Evolutionary conservation across 176 grass and related monocot species (phyloP).

Genomic region (Cocos nucifera): DNA sequence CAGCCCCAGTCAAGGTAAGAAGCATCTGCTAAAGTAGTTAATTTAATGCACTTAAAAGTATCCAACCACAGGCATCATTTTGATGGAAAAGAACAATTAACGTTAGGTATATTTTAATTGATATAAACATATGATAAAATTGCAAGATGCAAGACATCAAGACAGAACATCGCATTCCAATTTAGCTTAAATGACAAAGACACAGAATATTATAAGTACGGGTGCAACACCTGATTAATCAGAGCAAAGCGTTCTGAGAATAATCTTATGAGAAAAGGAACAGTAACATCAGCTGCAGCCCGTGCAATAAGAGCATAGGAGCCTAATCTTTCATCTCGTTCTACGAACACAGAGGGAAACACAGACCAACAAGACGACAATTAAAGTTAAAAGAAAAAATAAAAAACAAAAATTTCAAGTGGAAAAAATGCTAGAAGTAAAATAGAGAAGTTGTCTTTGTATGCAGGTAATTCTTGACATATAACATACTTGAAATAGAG

Average conservation of each 20-base stretch:
- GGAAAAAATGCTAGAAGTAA: too few relatives aligned
- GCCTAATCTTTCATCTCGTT: conserved; percentile 83
- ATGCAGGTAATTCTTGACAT: too few relatives aligned
- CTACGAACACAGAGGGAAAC: conserved; percentile 38
- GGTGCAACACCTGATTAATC: conserved; percentile 55
- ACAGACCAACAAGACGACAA: not conserved
- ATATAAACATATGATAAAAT: too few relatives aligned
- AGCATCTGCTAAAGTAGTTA: too few relatives aligned
- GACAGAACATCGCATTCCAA: too few relatives aligned
- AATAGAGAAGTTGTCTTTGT: too few relatives aligned
- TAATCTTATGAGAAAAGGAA: conserved; percentile 67
- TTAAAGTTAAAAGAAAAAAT: not conserved
- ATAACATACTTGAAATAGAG: conserved; percentile 85
- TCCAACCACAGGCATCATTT: too few relatives aligned
- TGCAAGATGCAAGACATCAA: too few relatives aligned
- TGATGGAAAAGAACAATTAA: too few relatives aligned
- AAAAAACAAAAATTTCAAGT: not conserved
- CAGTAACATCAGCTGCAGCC: conserved; percentile 55
- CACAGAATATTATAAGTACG: not conserved
- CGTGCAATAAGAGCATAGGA: conserved; percentile 94
- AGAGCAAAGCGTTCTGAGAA: conserved; percentile 66
- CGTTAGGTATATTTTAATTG: too few relatives aligned
- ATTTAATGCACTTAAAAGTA: too few relatives aligned
- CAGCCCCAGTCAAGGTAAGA: too few relatives aligned
- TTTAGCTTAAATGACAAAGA: not conserved